phyloP scores from a whole-genome alignment of 106 monocot species.

The Amphibolis antarctica region DNA sequence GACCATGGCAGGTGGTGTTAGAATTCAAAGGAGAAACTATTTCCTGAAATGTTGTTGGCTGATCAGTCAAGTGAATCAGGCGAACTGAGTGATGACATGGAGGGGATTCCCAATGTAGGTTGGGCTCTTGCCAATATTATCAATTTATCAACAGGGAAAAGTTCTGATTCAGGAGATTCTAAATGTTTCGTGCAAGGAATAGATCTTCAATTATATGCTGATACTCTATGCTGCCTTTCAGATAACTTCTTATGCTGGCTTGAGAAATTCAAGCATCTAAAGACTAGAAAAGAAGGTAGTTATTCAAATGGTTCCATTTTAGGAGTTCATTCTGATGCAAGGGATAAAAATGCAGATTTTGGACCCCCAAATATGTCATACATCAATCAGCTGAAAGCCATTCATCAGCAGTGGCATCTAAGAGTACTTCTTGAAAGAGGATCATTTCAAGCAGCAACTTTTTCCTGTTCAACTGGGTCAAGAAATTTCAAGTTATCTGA shows the following conservation, averaged over 20 bases:
- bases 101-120: conserved; percentile 39
- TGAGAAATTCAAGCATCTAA: conserved; percentile 17
- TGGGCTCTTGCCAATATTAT: conserved; percentile 80
- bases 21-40: conserved; percentile 60
- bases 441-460: conserved; percentile 4
- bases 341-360: not conserved
- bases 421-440: conserved; percentile 38
- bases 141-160: conserved; percentile 39
- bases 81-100: conserved; percentile 1
- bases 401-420: conserved; percentile 85
- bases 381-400: conserved; percentile 50
- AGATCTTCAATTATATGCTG: conserved; percentile 48
- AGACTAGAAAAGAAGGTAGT: conserved; percentile 4
- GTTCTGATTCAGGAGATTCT: conserved; percentile 22
- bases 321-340: conserved; percentile 4
- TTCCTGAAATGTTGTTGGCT: conserved; percentile 42
- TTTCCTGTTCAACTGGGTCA: conserved; percentile 9
- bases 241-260: conserved; percentile 43
- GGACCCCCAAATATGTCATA: conserved; percentile 17
- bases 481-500: conserved; percentile 30
- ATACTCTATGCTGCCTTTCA: conserved; percentile 43
- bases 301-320: conserved; percentile 10
- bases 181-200: conserved; percentile 42
- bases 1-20: conserved; percentile 68
- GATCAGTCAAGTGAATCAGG: conserved; percentile 18